Conservation (phyloP, 352 stramenopile species). For the Pythium vanterpoolii region DNA sequence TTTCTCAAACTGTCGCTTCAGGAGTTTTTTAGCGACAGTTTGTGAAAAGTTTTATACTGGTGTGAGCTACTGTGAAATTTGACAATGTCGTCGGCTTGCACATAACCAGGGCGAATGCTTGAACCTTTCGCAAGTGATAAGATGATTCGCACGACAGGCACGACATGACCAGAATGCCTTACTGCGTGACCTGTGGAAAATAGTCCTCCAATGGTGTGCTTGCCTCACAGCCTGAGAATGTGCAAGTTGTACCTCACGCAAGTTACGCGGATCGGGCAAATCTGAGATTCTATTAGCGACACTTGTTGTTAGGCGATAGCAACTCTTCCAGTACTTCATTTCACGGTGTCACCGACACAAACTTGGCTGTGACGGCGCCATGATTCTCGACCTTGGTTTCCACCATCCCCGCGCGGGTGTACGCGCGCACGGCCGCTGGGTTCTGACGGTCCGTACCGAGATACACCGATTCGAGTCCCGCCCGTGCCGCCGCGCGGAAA, state of each 20-base stretch:
- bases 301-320: too few species aligned
- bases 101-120: neutral
- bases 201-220: too few species aligned
- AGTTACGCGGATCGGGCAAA: too few species aligned
- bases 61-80: neutral
- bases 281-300: too few species aligned
- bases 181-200: too few species aligned
- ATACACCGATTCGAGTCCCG: slow-evolving; percentile 11
- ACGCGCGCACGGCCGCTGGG: slow-evolving; percentile 14
- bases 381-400: slow-evolving; percentile 10
- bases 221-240: too few species aligned
- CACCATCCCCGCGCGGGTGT: slow-evolving; percentile 19
- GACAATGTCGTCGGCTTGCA: neutral
- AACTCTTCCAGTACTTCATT: too few species aligned
- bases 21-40: neutral
- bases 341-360: slow-evolving; percentile 1
- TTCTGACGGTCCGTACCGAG: slow-evolving; percentile 23
- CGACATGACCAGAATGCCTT: too few species aligned
- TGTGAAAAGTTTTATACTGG: neutral
- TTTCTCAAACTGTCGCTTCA: too few species aligned
- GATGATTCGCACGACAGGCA: too few species aligned
- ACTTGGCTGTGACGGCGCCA: slow-evolving; percentile 3
- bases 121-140: too few species aligned
- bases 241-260: too few species aligned
- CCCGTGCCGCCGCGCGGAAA: neutral